These are phyloP conservation scores for Tieghemostelium lacteum DNA, from an alignment of 78 protist genomes.

Conservation along the genomic window DNA sequence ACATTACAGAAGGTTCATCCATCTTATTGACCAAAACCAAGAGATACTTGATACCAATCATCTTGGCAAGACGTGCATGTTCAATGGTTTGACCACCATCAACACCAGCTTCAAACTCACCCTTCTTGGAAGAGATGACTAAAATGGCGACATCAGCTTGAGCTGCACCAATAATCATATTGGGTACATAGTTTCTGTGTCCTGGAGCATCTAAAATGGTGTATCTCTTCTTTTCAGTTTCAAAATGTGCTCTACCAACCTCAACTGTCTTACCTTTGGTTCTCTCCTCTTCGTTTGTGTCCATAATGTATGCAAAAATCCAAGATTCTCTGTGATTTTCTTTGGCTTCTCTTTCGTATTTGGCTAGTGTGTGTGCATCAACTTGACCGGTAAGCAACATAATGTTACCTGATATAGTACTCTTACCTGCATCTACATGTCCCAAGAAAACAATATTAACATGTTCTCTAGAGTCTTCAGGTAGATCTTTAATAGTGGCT, in stretches of 20 bases:
- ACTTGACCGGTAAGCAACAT: conserved; percentile 91
- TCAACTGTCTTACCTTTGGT: conserved; percentile 88
- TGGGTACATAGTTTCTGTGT: conserved; percentile 94
- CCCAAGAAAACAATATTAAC: conserved; percentile 96
- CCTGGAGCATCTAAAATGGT: conserved; percentile 99
- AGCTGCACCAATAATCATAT: conserved; percentile 99
- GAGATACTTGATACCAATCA: conserved; percentile 93
- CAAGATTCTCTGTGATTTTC: conserved; percentile 96
- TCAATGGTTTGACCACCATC: conserved; percentile 99
- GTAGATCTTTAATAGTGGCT: conserved; percentile 1
- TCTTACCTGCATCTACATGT: conserved; percentile 98
- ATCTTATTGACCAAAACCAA: conserved; percentile 97
- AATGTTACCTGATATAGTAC: conserved; percentile 96
- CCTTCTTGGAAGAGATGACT: conserved; percentile 96
- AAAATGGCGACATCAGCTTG: conserved; percentile 98
- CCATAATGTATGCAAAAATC: conserved; percentile 95
- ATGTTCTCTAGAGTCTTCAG: conserved; percentile 87
- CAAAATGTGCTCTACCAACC: conserved; percentile 96
- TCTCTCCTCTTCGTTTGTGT: conserved; percentile 97
- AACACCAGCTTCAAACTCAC: conserved; percentile 99
- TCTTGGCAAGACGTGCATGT: conserved; percentile 98
- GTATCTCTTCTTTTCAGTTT: conserved; percentile 88
- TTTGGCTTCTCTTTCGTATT: conserved; percentile 97
- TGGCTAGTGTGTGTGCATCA: conserved; percentile 97
- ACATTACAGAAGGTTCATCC: conserved; percentile 96